A percentile compares a stretch with the other conserved stretches of the same genome.
phyloP scores from a whole-genome alignment of 305 asterid genomes.

The Coffea humblotiana region DNA sequence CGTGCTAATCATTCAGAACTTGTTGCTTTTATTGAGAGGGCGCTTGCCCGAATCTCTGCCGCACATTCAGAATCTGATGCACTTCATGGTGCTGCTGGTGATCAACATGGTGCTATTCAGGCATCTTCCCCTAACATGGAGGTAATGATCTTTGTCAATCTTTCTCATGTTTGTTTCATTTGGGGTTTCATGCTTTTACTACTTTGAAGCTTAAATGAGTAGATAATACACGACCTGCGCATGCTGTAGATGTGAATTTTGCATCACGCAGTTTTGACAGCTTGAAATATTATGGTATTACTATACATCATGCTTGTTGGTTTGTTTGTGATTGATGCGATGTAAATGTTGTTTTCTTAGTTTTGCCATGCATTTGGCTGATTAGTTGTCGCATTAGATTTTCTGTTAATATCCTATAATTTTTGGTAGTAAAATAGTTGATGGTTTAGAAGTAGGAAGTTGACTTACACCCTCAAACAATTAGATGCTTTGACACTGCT shows the following conservation, averaged over 20 bases:
- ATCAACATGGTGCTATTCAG: slow-evolving; percentile 54
- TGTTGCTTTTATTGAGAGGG: slow-evolving; percentile 65
- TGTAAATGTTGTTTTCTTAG: background rate
- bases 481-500: background rate
- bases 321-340: background rate
- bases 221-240: background rate
- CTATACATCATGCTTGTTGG: background rate
- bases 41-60: slow-evolving; percentile 72
- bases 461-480: background rate
- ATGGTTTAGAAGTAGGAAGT: background rate
- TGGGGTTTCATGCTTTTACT: background rate
- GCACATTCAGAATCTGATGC: slow-evolving; percentile 69
- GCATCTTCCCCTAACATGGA: slow-evolving; percentile 50
- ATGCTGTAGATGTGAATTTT: background rate
- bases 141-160: slow-evolving; percentile 38
- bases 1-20: slow-evolving; percentile 79
- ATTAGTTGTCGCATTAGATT: background rate
- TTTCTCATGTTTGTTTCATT: background rate
- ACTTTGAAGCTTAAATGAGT: background rate
- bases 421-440: background rate
- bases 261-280: background rate
- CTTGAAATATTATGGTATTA: background rate
- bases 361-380: background rate
- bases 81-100: slow-evolving; percentile 47
- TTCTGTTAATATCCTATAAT: background rate